phyloP scores from a whole-genome alignment of 176 grass and related monocot genomes.

The Musa schizocarpa region DNA sequence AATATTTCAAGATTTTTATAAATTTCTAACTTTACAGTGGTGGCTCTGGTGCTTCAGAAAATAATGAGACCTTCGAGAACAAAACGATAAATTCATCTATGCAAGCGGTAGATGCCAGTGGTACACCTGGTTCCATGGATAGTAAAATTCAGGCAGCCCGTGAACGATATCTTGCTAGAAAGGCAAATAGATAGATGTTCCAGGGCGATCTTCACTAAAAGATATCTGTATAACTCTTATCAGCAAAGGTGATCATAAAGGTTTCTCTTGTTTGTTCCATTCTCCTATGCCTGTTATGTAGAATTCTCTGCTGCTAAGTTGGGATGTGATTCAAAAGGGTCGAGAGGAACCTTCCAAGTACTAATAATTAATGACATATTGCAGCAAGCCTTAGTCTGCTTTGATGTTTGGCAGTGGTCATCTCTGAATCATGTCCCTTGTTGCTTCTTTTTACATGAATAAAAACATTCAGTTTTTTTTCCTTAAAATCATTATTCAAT shows the following conservation, averaged over 20 bases:
- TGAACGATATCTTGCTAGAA: slow-evolving; percentile 73
- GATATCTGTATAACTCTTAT: neutral
- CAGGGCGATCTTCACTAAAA: neutral
- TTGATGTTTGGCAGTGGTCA: no score
- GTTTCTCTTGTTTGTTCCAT: neutral
- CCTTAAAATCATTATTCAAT: neutral
- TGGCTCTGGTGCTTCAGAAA: slow-evolving; percentile 25
- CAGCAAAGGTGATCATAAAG: neutral
- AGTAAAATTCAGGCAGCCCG: slow-evolving; percentile 86
- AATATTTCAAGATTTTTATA: slow-evolving; percentile 13
- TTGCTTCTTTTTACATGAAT: neutral
- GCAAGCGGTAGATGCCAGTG: slow-evolving; percentile 25
- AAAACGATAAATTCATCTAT: slow-evolving; percentile 3
- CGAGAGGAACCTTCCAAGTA: no score
- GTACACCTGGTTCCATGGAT: slow-evolving; percentile 35
- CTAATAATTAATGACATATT: no score
- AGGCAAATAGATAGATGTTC: slow-evolving; percentile 51
- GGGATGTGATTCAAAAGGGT: no score
- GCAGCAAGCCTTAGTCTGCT: no score
- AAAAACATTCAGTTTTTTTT: neutral
- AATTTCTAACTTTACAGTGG: slow-evolving; percentile 37
- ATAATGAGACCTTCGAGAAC: slow-evolving; percentile 18
- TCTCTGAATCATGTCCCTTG: no score
- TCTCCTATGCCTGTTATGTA: no score
- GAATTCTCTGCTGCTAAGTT: no score